Base-by-base conservation (phyloP, 192 early-diverging fungal species). In the Backusella tuberculispora region DNA sequence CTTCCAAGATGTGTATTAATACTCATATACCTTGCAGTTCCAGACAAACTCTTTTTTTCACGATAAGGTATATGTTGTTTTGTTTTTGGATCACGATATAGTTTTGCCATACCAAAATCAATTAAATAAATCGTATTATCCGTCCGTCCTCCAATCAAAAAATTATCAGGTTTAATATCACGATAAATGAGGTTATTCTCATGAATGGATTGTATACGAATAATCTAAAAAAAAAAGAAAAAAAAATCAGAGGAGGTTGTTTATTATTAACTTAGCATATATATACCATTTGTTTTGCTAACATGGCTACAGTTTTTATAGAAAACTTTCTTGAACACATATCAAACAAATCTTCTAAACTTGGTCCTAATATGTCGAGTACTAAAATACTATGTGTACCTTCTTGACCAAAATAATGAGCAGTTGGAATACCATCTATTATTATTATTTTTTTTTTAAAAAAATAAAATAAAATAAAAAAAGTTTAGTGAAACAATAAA, bases 151-250 rank as follows among this genome's bases (percentile, higher is more conserved):
- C 97, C 97, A 73, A 97, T 91, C 77, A 98, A 83, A 79, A 98
- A 98, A 87, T 98, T 98, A 83, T 98, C 97, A 43, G 97, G 97
- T 81, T 98, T 98, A 83, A 98, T 97, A 83, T 98, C 97, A 66
- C 97, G 90, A 83, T 98, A 98, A 46, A 98, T 94, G 69, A 97
- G 83, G 78, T 95, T 96, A 74, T 91, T 85, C 75, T 98, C 96
- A 80, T 98, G 97, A 47, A 98, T 93, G 2, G 90, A 87, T 84
- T 96, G 95, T 24, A 98, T 91, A 66, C 94, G 91, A 41, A 85
- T 89, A 45, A 88, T 78, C 85, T 90, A 63, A 34, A 34, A 37
- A 29, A 46, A 63, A 56, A 50, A 66, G 40, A 4, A 43, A n/a
- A n/a, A n/a, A n/a, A n/a, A n/a, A n/a, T n/a, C n/a, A n/a, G n/a